These are phyloP conservation scores for Sugiyamaella boreocaroliniensis DNA, from an alignment of 805 yeast genomes.

Conservation along the genomic window DNA sequence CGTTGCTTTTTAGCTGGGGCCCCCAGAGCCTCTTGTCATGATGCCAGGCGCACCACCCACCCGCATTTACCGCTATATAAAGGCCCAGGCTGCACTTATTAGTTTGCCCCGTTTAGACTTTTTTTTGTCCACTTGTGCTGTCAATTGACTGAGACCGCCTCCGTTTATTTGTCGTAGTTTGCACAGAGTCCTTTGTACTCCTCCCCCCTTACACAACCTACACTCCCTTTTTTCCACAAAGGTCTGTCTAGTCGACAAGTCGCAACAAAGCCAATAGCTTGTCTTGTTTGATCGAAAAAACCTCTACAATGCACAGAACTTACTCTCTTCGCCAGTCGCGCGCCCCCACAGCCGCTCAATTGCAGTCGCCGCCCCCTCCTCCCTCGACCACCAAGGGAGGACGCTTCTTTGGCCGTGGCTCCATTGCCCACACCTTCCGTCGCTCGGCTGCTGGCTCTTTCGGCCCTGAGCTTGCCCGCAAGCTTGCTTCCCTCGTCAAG, in stretches of 20 bases:
- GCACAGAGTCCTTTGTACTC: not conserved
- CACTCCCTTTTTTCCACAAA: not conserved
- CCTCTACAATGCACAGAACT: constrained; percentile 83
- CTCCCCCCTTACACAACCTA: not conserved
- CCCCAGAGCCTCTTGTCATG: not conserved
- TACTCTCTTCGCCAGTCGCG: constrained; percentile 91
- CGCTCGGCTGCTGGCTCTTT: constrained; percentile 82
- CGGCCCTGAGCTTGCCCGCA: constrained; percentile 93
- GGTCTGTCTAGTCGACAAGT: no score
- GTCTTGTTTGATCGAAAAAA: no score
- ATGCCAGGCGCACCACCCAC: not conserved
- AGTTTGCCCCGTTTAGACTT: not conserved
- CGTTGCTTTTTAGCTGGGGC: not conserved
- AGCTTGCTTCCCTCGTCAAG: constrained; percentile 84
- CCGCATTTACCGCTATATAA: not conserved
- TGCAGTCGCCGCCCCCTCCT: constrained; percentile 93
- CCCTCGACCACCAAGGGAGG: constrained; percentile 78
- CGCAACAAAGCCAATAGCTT: not conserved
- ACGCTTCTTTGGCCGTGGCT: constrained; percentile 83
- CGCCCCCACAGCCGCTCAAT: constrained; percentile 96
- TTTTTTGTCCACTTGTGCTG: not conserved
- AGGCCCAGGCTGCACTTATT: not conserved
- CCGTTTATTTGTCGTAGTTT: not conserved
- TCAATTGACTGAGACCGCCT: not conserved
- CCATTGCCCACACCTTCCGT: constrained; percentile 42